Percentiles rank a stretch among this genome's conserved stretches.
phyloP scores from a whole-genome alignment of 1,139 yeast species.

The Magnusiomyces fungicola region DNA sequence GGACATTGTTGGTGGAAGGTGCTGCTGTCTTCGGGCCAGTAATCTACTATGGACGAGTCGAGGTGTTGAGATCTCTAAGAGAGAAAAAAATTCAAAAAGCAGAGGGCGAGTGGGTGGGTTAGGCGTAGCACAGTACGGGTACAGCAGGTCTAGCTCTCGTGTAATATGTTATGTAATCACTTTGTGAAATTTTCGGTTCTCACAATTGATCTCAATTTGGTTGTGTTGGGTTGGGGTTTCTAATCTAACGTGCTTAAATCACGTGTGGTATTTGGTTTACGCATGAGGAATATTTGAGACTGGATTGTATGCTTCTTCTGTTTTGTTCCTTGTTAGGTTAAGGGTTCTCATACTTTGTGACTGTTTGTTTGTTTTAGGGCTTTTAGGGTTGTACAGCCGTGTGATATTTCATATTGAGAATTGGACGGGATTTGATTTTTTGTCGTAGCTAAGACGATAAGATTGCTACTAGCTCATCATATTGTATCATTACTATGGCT shows the following conservation, averaged over 20 bases:
- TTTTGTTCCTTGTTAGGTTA: too few relatives aligned
- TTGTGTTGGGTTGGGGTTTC: neutral
- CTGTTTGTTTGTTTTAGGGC: too few relatives aligned
- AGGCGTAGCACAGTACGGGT: slow-evolving; percentile 1
- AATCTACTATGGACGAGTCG: neutral
- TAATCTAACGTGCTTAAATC: neutral
- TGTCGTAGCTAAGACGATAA: too few relatives aligned
- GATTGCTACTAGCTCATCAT: too few relatives aligned
- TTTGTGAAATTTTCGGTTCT: neutral
- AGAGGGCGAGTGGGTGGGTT: neutral
- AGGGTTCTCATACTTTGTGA: too few relatives aligned
- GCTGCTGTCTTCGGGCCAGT: slow-evolving; percentile 1
- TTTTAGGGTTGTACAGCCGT: too few relatives aligned
- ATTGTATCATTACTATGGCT: too few relatives aligned
- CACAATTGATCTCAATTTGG: neutral
- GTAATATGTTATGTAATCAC: neutral
- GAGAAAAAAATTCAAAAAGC: neutral
- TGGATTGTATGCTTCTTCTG: too few relatives aligned
- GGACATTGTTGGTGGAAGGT: neutral
- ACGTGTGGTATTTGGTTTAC: neutral
- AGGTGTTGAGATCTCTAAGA: neutral
- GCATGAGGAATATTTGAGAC: too few relatives aligned
- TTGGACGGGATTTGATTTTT: too few relatives aligned
- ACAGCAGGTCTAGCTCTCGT: neutral
- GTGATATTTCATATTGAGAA: too few relatives aligned